Conservation (phyloP, 2,329 filamentous ascomycete genomes). For the Lasiodiplodia sp. region DNA sequence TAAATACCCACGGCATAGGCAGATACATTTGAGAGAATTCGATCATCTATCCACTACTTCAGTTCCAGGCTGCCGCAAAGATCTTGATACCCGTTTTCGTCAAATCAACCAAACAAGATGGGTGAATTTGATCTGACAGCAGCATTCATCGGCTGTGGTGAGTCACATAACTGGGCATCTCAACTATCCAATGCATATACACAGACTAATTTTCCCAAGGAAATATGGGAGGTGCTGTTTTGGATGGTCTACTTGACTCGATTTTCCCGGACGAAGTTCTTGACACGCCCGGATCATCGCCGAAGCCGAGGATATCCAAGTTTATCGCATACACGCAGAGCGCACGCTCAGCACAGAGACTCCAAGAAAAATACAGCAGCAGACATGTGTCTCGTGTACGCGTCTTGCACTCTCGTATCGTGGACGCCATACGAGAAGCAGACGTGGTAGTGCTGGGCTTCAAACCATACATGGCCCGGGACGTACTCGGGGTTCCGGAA, state of each 20-base stretch:
- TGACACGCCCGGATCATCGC: not conserved
- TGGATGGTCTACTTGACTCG: not conserved
- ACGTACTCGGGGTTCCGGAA: not conserved
- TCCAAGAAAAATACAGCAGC: not conserved
- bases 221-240: not conserved
- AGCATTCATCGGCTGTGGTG: conserved; percentile 9
- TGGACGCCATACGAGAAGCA: not conserved
- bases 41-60: not conserved
- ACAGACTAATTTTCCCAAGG: not conserved
- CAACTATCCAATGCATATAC: not conserved
- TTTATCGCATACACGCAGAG: conserved; percentile 1
- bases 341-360: not conserved
- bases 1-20: not conserved
- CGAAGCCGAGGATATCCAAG: not conserved
- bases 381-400: not conserved
- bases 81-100: not conserved
- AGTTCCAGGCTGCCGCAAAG: not conserved
- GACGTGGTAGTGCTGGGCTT: conserved; percentile 9
- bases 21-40: not conserved
- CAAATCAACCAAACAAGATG: not conserved
- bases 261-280: not conserved
- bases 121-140: not conserved
- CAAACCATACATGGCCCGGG: not conserved
- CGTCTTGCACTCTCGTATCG: not conserved
- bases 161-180: not conserved